Percentiles rank a stretch among this genome's conserved stretches.
Conservation (phyloP, 78 protist species). For the Cyanophora paradoxa region DNA sequence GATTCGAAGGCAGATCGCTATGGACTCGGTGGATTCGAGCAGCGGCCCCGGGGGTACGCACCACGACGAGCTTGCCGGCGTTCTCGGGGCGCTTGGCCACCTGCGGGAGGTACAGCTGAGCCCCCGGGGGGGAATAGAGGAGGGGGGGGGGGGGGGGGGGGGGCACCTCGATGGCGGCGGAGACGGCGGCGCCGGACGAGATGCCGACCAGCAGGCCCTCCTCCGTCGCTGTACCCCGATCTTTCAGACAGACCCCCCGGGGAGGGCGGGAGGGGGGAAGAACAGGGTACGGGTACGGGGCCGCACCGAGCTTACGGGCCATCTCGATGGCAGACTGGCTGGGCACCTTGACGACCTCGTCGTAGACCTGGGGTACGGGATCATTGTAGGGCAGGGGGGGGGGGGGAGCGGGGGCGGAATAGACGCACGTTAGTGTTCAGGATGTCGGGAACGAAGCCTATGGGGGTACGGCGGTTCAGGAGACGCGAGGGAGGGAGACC, state of each 20-base stretch:
- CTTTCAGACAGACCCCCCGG: not conserved
- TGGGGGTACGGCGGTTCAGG: no score
- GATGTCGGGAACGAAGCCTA: no score
- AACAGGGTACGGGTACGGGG: not conserved
- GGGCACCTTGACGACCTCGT: constrained; percentile 3
- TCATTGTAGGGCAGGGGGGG: no score
- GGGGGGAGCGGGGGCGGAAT: no score
- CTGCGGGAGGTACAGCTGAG: not conserved
- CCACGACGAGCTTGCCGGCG: constrained; percentile 21
- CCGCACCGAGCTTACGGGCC: constrained; percentile 8
- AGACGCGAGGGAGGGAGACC: no score
- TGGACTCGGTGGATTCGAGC: no score
- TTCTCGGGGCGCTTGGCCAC: constrained; percentile 23
- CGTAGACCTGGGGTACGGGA: no score
- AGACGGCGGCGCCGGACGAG: constrained; percentile 34
- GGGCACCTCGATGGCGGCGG: constrained; percentile 8
- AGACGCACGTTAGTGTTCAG: no score
- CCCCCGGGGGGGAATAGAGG: not conserved
- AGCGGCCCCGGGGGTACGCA: no score
- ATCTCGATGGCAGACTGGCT: constrained; percentile 13
- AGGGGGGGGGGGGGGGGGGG: not conserved
- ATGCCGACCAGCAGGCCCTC: constrained; percentile 32
- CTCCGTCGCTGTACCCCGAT: not conserved
- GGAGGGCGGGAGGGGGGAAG: not conserved
- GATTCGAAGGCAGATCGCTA: no score